Base-by-base conservation (phyloP, 2,329 filamentous ascomycete species). In the Nemania sp. region DNA sequence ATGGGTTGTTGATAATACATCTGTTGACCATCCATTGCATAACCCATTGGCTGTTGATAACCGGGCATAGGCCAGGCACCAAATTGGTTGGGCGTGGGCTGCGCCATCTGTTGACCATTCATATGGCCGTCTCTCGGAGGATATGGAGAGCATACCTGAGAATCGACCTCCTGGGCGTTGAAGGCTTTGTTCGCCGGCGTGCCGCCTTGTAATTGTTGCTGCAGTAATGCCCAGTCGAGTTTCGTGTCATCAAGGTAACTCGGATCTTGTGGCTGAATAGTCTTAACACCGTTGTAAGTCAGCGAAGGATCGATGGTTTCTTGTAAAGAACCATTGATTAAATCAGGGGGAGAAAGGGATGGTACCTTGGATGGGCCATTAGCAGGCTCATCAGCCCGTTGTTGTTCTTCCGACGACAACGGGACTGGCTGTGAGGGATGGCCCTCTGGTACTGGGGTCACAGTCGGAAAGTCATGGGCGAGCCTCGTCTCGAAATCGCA, bases 401-500 rank as follows among this genome's bases (percentile, higher is more conserved):
- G n/a, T n/a, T n/a, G n/a, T n/a, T n/a, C n/a, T n/a, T n/a, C n/a
- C n/a, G n/a, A n/a, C n/a, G n/a, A n/a, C n/a, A n/a, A n/a, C n/a
- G n/a, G n/a, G n/a, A n/a, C n/a, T n/a, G n/a, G n/a, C 26, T 6
- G 26, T 28, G 26, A 28, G 12, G 26, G 26, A 28, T 12, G 6
- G 26, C 6, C 11, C 6, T n/a, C n/a, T n/a, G n/a, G n/a, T n/a
- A n/a, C n/a, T n/a, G n/a, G n/a, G n/a, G n/a, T n/a, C n/a, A 23
- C 1, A 22, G 12, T 15, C 6, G 47, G 46, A 33, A 22, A 52
- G 20, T 55, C 44, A 3, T 22, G 8, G 22, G 20, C 53, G 8
- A 59, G 9, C 8, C 41, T 22, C 17, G 20, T 12, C 22, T 57
- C 53, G 12, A 57, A 52, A 5, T 31, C 23, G 14, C 30, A 26